Evolutionary conservation across 495 filamentous ascomycete genomes (phyloP).

Genomic region (Xylaria intraflava): DNA sequence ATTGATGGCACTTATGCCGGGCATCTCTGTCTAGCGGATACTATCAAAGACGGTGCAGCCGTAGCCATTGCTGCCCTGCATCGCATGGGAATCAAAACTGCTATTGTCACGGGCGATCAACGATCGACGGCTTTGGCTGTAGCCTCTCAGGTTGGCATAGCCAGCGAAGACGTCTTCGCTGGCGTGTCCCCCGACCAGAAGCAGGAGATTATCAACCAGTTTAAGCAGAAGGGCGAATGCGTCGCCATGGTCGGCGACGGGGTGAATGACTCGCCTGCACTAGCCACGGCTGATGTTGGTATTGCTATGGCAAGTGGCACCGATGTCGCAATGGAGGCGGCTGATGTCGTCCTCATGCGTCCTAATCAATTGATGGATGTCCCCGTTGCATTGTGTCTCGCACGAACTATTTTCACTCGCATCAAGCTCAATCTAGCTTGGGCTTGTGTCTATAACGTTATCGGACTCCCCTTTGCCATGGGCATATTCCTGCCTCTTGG

Average conservation of each 20-base stretch:
- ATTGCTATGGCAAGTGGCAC: slow-evolving; percentile 90
- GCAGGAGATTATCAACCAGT: slow-evolving; percentile 67
- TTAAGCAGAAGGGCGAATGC: slow-evolving; percentile 64
- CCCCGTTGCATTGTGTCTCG: slow-evolving; percentile 74
- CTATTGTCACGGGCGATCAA: slow-evolving; percentile 93
- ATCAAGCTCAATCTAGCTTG: slow-evolving; percentile 92
- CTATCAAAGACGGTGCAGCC: slow-evolving; percentile 79
- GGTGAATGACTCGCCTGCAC: slow-evolving; percentile 96
- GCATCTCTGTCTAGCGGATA: slow-evolving; percentile 76
- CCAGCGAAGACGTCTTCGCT: slow-evolving; percentile 65
- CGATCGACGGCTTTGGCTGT: slow-evolving; percentile 73
- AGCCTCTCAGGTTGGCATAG: slow-evolving; percentile 76
- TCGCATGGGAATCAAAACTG: slow-evolving; percentile 74
- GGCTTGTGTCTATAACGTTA: slow-evolving; percentile 87
- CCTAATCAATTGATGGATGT: slow-evolving; percentile 88
- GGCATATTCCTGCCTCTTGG: slow-evolving; percentile 86
- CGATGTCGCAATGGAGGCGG: slow-evolving; percentile 97
- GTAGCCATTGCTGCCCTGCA: slow-evolving; percentile 77
- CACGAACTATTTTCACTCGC: slow-evolving; percentile 76
- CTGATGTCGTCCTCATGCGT: slow-evolving; percentile 92
- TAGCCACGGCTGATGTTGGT: slow-evolving; percentile 86
- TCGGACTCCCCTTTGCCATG: slow-evolving; percentile 96
- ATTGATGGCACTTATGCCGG: slow-evolving; percentile 77
- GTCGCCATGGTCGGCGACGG: slow-evolving; percentile 98
- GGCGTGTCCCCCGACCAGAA: slow-evolving; percentile 84